These are phyloP conservation scores for Emydomyces testavorans DNA, from an alignment of 2,329 filamentous ascomycete genomes.

Conservation along the genomic window DNA sequence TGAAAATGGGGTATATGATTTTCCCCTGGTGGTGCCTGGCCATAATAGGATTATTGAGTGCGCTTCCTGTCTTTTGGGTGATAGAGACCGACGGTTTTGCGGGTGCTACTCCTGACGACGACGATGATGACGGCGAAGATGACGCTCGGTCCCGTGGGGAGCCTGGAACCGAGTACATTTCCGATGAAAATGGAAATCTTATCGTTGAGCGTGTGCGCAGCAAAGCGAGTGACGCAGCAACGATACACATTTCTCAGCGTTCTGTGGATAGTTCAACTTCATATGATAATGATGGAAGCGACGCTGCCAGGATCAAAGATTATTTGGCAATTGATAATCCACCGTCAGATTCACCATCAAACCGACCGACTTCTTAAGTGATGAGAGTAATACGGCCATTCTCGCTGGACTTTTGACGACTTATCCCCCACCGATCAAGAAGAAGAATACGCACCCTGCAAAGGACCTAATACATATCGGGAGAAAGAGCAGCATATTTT, in stretches of 20 bases:
- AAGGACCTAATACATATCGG: too few species aligned
- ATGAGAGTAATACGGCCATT: not conserved
- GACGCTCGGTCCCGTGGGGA: not conserved
- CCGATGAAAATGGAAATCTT: not conserved
- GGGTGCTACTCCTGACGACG: slow-evolving; percentile 24
- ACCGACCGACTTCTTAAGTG: not conserved
- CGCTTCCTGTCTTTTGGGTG: slow-evolving; percentile 61
- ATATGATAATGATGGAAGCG: not conserved
- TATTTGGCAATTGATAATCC: not conserved
- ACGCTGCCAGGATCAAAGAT: not conserved
- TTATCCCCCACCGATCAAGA: too few species aligned
- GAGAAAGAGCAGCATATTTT: too few species aligned
- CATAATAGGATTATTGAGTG: slow-evolving; percentile 50
- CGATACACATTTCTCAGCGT: not conserved
- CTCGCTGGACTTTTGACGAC: too few species aligned
- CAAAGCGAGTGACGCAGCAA: not conserved
- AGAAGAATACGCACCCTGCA: too few species aligned
- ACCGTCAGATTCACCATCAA: not conserved
- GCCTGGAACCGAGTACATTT: not conserved
- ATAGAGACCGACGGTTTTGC: slow-evolving; percentile 60
- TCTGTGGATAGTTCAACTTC: not conserved
- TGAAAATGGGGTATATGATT: slow-evolving; percentile 63
- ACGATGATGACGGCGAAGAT: slow-evolving; percentile 10
- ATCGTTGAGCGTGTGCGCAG: not conserved
- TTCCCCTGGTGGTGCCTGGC: slow-evolving; percentile 73